Evolutionary conservation across 2,329 filamentous ascomycete genomes (phyloP), one percentile per base, ranked within the genome.

Genomic region (Cercospora canescens): DNA sequence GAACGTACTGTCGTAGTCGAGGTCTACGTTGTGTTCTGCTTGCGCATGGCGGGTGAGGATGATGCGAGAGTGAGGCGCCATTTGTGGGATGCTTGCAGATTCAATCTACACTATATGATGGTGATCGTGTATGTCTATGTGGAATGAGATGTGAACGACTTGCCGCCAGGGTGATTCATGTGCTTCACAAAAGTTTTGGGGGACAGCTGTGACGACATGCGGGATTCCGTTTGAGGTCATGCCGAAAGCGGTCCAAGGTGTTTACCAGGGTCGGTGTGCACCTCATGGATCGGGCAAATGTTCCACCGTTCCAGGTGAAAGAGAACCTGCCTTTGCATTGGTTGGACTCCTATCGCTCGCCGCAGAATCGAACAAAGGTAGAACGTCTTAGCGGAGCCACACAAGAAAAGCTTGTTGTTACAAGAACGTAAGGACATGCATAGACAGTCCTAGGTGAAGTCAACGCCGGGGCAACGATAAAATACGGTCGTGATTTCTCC

Each of bases 11-110:
- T 50, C 67, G 61, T 75, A 76, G 59, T 76, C 75, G 4, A 75
- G 60, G 56, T 69, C 74, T 18, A 77, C 75, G 64, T 76, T 76
- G 69, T 77, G 75, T 65, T 76, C 75, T 34, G 75, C 75, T 64
- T 76, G 74, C 2, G 75, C 75, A 62, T 77, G 75, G 21, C 75
- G 69, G 7, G 74, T 75, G 16, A 77, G 70, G 62, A 75, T 73
- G 56, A 77, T 73, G 21, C 75, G 72, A 9, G 74, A 76, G 56
- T 71, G 67, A 7, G 75, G 75, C n/a, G 75, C 75, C 75, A 77
- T 77, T n/a, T 67, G 45, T 5, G 41, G 8, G 28, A 39, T 35
- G 37, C 28, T 39, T 18, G 26, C 11, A n/a, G 24, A 24, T 11
- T 11, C n/a, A 14, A 37, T 34, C 58, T 61, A 48, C 21, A n/a